Conservation (phyloP, 2,329 filamentous ascomycete genomes). For the Colletotrichum theobromicola region DNA sequence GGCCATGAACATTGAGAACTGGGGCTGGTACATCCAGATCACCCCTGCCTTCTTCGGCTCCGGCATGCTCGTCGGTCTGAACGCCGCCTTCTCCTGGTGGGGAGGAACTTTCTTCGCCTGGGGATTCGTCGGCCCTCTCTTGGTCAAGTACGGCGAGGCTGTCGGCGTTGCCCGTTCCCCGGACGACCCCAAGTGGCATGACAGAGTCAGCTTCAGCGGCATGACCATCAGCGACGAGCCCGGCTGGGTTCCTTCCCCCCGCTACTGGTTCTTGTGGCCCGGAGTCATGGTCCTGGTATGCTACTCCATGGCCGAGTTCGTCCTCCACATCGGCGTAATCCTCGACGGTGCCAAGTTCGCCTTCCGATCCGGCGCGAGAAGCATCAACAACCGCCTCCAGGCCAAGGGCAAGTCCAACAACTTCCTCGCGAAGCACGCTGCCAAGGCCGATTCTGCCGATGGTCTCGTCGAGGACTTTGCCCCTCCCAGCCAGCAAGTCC, state of each 20-base stretch:
- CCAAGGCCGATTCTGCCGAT: constrained; percentile 34
- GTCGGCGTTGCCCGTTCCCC: constrained; percentile 44
- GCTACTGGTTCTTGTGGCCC: constrained; percentile 49
- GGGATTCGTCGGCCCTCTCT: constrained; percentile 54
- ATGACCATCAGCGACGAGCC: constrained; percentile 32
- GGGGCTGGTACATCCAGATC: constrained; percentile 65
- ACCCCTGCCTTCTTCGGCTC: constrained; percentile 67
- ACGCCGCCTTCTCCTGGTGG: constrained; percentile 63
- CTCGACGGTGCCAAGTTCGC: constrained; percentile 39
- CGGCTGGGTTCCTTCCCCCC: constrained; percentile 37
- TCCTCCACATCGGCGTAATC: constrained; percentile 43
- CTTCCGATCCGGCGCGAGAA: constrained; percentile 31
- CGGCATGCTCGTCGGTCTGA: constrained; percentile 52
- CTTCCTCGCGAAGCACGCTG: constrained; percentile 41
- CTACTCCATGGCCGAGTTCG: constrained; percentile 44
- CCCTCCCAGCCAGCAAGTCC: constrained; percentile 51
- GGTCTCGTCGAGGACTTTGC: constrained; percentile 43
- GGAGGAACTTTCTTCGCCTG: constrained; percentile 61
- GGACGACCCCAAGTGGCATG: constrained; percentile 31
- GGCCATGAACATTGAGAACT: constrained; percentile 61
- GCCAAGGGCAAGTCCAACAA: constrained; percentile 32
- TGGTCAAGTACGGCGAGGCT: constrained; percentile 55
- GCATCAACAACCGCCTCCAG: constrained; percentile 36
- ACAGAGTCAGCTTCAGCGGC: constrained; percentile 31
- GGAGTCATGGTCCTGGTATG: constrained; percentile 48